Evolutionary conservation across 805 yeast species (phyloP).

Genomic region (Groenewaldozyma tartarivorans): DNA sequence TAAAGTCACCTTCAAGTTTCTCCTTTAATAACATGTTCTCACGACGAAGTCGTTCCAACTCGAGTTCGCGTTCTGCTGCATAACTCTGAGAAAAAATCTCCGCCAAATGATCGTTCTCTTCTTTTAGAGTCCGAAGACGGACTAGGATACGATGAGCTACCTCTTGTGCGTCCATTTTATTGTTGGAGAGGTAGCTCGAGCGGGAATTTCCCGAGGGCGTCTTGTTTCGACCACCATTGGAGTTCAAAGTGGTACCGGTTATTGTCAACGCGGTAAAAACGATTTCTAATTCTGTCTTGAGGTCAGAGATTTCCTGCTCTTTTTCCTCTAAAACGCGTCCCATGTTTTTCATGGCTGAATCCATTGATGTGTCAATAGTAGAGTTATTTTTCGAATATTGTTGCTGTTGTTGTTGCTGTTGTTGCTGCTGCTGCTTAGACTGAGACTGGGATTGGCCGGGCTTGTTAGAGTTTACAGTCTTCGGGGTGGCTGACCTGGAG

Average conservation of each 20-base stretch:
- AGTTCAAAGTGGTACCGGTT: conserved; percentile 6
- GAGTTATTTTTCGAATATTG: background rate
- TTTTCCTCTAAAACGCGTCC: conserved; percentile 39
- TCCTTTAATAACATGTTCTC: conserved; percentile 40
- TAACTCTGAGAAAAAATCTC: conserved; percentile 67
- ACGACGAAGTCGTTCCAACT: conserved; percentile 48
- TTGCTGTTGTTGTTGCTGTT: background rate
- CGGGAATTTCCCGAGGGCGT: no score
- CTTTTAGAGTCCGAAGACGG: conserved; percentile 48
- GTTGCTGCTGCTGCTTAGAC: conserved; percentile 2
- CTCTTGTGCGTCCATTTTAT: conserved; percentile 56
- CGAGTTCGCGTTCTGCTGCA: conserved; percentile 60
- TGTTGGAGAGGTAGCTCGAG: conserved; percentile 3
- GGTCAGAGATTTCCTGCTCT: conserved; percentile 45
- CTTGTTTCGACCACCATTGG: background rate
- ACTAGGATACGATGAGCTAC: conserved; percentile 62
- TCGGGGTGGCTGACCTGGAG: no score
- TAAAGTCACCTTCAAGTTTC: conserved; percentile 11
- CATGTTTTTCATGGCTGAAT: conserved; percentile 40
- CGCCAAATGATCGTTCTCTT: conserved; percentile 59
- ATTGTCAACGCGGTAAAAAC: conserved; percentile 40
- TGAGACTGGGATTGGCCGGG: background rate
- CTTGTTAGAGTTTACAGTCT: no score
- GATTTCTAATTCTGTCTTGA: conserved; percentile 56
- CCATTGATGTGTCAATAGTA: conserved; percentile 22